Percentiles rank a stretch among this genome's conserved stretches.
Evolutionary conservation across 2,329 filamentous ascomycete species (phyloP).

Genomic region (Akanthomyces muscarius): DNA sequence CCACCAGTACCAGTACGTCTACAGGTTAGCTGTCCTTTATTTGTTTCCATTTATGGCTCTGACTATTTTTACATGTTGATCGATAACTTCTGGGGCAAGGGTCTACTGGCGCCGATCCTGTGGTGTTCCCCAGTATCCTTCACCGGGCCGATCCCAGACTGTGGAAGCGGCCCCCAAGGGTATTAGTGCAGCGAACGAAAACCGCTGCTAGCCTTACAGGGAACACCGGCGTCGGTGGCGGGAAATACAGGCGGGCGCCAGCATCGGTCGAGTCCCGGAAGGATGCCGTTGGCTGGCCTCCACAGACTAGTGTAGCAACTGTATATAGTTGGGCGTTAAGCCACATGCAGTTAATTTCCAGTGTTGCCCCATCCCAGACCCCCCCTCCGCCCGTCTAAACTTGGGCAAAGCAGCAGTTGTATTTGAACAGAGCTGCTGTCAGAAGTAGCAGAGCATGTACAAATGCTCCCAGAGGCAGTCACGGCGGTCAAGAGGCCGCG

Average conservation of each 20-base stretch:
- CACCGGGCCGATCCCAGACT: not conserved
- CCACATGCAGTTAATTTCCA: constrained; percentile 8
- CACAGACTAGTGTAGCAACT: not conserved
- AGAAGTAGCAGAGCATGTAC: not conserved
- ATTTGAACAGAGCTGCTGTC: too few relatives aligned
- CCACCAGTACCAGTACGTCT: not conserved
- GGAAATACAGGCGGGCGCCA: not conserved
- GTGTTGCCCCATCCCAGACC: not conserved
- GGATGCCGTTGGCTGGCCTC: not conserved
- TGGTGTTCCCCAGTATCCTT: too few relatives aligned
- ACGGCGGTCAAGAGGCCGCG: too few relatives aligned
- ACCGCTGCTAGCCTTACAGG: not conserved
- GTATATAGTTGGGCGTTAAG: not conserved
- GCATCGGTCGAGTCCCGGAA: not conserved
- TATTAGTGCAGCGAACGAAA: not conserved
- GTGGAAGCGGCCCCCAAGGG: not conserved
- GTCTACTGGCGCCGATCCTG: too few relatives aligned
- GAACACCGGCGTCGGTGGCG: not conserved
- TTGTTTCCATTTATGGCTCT: not conserved
- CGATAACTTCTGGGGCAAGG: too few relatives aligned
- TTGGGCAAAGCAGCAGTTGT: not conserved
- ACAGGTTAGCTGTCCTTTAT: too few relatives aligned
- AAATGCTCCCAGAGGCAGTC: not conserved
- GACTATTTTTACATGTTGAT: too few relatives aligned
- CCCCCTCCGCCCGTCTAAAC: not conserved